Evolutionary conservation across 2,329 filamentous ascomycete species (phyloP).

Genomic region (Neoarthrinium moseri): DNA sequence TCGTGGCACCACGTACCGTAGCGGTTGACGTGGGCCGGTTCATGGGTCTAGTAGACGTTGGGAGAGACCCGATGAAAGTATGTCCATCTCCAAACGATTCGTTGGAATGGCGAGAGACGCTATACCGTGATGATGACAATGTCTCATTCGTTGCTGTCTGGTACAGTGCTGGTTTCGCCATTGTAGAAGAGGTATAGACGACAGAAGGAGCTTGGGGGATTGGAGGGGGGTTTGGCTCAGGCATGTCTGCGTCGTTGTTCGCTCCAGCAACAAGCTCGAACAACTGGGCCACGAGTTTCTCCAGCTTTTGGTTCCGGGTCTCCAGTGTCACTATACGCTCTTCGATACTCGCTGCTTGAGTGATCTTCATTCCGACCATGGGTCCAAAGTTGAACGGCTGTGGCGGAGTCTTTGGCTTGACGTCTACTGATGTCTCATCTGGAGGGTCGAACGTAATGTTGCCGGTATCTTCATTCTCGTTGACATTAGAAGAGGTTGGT

Average conservation of each 20-base stretch:
- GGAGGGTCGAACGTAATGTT: constrained; percentile 29
- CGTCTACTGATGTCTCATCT: constrained; percentile 28
- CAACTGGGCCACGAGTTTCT: constrained; percentile 50
- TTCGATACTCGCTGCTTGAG: constrained; percentile 53
- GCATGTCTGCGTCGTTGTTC: constrained; percentile 27
- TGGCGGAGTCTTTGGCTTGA: constrained; percentile 35
- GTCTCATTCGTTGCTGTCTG: constrained; percentile 22
- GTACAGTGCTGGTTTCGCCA: constrained; percentile 29
- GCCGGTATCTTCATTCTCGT: constrained; percentile 31
- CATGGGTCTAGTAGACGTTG: constrained; percentile 17
- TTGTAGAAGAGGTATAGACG: constrained; percentile 23
- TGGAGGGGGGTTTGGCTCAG: constrained; percentile 24
- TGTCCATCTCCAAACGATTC: constrained; percentile 47
- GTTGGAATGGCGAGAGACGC: constrained; percentile 38
- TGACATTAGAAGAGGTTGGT: constrained; percentile 46
- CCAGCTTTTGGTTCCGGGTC: constrained; percentile 49
- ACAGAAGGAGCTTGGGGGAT: constrained; percentile 21
- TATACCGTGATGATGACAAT: constrained; percentile 27
- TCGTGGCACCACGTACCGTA: constrained; percentile 47
- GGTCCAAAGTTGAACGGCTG: constrained; percentile 57
- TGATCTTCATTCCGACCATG: constrained; percentile 55
- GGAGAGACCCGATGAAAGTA: constrained; percentile 42
- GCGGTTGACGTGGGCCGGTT: constrained; percentile 42
- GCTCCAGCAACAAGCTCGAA: constrained; percentile 44
- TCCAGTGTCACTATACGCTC: constrained; percentile 52